These are phyloP conservation scores for Tetradesmus obliquus DNA, from an alignment of 139 green algal species.

Conservation along the genomic window DNA sequence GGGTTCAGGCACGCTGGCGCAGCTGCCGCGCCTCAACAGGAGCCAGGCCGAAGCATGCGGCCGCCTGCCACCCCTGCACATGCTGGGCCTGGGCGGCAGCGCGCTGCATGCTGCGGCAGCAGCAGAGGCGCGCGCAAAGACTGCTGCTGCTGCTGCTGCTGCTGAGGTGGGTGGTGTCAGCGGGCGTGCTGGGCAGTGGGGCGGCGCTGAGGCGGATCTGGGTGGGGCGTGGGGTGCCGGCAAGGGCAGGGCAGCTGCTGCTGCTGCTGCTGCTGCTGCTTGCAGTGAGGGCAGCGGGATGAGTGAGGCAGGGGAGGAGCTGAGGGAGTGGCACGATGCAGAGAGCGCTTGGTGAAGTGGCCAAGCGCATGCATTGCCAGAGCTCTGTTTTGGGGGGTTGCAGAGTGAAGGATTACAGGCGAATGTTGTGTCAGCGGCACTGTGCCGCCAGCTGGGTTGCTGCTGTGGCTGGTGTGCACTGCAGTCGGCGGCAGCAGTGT, in stretches of 20 bases:
- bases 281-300: background rate
- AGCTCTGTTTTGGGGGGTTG: background rate
- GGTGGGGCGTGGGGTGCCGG: background rate
- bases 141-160: background rate
- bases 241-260: background rate
- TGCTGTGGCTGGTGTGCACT: no score
- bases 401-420: no score
- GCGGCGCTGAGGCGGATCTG: background rate
- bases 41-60: background rate
- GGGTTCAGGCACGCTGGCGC: background rate
- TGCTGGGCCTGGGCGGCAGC: background rate
- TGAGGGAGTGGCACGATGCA: slow-evolving; percentile 11
- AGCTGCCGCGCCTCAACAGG: background rate
- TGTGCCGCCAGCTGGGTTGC: no score
- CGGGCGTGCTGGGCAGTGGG: background rate
- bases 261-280: background rate
- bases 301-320: background rate
- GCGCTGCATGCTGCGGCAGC: background rate
- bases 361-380: background rate
- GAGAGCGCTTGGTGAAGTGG: background rate
- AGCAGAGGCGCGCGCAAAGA: background rate
- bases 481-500: no score
- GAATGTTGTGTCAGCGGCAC: no score
- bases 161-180: background rate
- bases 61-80: background rate